These are phyloP conservation scores for Alternaria tenuissima DNA, from an alignment of 2,329 filamentous ascomycete genomes.

Conservation along the genomic window DNA sequence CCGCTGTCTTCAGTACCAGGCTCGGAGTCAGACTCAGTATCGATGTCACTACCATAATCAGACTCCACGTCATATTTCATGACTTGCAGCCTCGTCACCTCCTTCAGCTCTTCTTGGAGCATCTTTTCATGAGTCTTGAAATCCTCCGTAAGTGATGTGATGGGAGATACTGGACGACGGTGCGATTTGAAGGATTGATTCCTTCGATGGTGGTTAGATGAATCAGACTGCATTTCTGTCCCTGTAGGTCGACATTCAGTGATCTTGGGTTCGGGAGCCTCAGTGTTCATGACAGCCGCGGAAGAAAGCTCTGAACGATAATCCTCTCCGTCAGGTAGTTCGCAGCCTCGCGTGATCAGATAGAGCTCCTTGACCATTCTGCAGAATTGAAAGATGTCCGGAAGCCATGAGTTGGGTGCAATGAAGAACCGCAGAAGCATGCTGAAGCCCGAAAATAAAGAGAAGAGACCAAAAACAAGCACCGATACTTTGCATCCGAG, in stretches of 20 bases:
- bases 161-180: neutral
- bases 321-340: neutral
- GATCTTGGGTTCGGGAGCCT: neutral
- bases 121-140: neutral
- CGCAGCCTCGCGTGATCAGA: neutral
- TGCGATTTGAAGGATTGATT: neutral
- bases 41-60: neutral
- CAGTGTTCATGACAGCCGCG: neutral
- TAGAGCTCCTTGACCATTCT: constrained; percentile 5
- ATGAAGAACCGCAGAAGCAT: constrained; percentile 7
- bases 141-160: neutral
- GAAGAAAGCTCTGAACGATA: neutral
- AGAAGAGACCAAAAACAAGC: neutral
- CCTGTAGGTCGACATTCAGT: neutral
- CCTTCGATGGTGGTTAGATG: neutral
- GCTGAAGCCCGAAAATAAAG: neutral
- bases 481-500: neutral
- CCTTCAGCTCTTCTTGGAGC: neutral
- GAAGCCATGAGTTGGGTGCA: neutral
- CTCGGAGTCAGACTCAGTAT: constrained; percentile 12
- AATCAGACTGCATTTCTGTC: neutral
- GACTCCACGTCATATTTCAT: neutral
- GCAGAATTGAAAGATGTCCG: neutral
- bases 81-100: neutral
- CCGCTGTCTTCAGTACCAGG: neutral